Base-by-base conservation (phyloP, 1,284 basidiomycete genomes). In the Fomitiporia mediterranea region DNA sequence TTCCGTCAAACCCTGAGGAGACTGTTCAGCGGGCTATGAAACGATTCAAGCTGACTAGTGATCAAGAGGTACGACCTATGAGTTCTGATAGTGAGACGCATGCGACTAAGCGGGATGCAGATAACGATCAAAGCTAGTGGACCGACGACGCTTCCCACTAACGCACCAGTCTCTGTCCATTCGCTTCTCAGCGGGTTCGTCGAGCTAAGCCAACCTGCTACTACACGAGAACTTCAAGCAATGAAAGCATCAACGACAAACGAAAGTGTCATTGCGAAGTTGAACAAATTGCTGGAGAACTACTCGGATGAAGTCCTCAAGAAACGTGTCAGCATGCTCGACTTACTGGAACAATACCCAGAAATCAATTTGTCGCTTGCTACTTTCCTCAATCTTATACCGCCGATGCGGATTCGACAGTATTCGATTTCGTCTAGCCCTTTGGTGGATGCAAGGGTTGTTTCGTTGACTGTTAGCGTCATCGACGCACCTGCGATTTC, bases 401-500 rank as follows among this genome's bases (percentile, higher is more conserved):
- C 76, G 3, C 66, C 75, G 1, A 79, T 79, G 74, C 76, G 76
- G 35, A 69, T 78, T 49, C 67, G 78, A 25, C 74, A 79, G 65
- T 81, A 81, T 65, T 79, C 76, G 1, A 80, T 80, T 62, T 79
- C 79, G 2, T 80, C 77, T 1, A 78, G 78, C 0, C 78, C 78
- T 1, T 69, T 80, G 15, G 73, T 71, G 68, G 70, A 77, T 60
- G 68, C 78, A 3, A 61, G 67, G 21, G 70, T 70, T 51, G 76
- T 74, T 13, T 72, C 74, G 3, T 70, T 81, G 15, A 80, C 77
- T 7, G 65, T 79, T 59, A 75, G 73, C 55, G 74, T 80, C 28
- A 63, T 80, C 51, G 70, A 73, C 32, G 67, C 67, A 4, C 69
- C 70, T 3, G 62, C 74, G 15, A 56, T 71, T 37, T 71, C 73